Percentiles rank a stretch among this genome's conserved stretches.
These are phyloP conservation scores for Tolypocladium guangdongense DNA, from an alignment of 2,329 filamentous ascomycete genomes.

Conservation along the genomic window DNA sequence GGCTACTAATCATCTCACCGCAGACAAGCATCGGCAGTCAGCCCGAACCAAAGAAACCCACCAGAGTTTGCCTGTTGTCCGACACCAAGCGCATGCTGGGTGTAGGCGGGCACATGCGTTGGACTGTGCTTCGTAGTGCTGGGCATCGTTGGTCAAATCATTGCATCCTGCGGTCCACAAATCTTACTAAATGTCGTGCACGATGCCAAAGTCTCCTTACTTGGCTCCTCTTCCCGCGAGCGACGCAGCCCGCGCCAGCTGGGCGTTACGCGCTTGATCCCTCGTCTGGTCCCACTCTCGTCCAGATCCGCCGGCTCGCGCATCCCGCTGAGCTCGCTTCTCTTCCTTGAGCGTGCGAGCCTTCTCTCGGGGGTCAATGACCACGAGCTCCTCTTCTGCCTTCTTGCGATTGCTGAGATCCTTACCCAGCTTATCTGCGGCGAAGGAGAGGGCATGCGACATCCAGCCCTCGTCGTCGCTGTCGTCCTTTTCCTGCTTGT, in stretches of 20 bases:
- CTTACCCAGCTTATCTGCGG: slow-evolving; percentile 83
- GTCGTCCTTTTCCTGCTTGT: slow-evolving; percentile 49
- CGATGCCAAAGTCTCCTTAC: slow-evolving; percentile 18
- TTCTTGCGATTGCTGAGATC: slow-evolving; percentile 84
- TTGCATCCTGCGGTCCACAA: neutral
- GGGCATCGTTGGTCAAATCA: neutral
- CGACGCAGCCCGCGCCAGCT: slow-evolving; percentile 41
- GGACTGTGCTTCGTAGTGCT: neutral
- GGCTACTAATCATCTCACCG: neutral
- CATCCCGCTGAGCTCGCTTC: slow-evolving; percentile 48
- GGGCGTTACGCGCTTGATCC: slow-evolving; percentile 41
- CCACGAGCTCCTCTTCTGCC: slow-evolving; percentile 80
- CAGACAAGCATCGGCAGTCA: neutral
- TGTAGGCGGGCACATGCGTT: neutral
- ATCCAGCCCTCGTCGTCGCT: slow-evolving; percentile 68
- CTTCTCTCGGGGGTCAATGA: slow-evolving; percentile 86
- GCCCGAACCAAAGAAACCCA: neutral
- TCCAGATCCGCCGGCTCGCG: slow-evolving; percentile 39
- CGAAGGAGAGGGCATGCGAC: slow-evolving; percentile 74
- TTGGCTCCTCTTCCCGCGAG: slow-evolving; percentile 46
- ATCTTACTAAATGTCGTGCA: neutral
- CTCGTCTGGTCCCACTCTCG: slow-evolving; percentile 42
- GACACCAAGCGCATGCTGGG: neutral
- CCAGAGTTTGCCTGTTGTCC: neutral
- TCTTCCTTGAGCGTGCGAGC: slow-evolving; percentile 60